Conservation (phyloP, 106 monocot genomes). For the Allium fistulosum region DNA sequence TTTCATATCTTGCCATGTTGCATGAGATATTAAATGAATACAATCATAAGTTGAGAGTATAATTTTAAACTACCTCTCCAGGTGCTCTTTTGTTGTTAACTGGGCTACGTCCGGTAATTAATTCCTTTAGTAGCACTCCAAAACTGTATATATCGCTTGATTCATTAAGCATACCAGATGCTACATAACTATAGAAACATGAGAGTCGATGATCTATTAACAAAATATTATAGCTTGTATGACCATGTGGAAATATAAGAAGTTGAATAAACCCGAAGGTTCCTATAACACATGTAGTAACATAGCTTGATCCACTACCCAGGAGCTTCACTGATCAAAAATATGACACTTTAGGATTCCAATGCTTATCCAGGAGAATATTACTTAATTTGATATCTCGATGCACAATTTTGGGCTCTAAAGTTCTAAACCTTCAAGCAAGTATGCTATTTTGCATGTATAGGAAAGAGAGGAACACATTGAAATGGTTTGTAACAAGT, state of each 20-base stretch:
- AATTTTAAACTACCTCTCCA: slow-evolving; percentile 48
- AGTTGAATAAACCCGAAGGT: slow-evolving; percentile 69
- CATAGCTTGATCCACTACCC: slow-evolving; percentile 69
- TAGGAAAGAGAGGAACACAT: neutral
- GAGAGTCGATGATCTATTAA: neutral
- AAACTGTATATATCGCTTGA: slow-evolving; percentile 87
- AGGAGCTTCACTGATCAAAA: slow-evolving; percentile 91
- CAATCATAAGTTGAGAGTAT: neutral
- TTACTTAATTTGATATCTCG: slow-evolving; percentile 96
- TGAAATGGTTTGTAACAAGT: neutral
- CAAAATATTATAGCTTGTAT: neutral
- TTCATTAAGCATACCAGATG: slow-evolving; percentile 84
- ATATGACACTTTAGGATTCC: slow-evolving; percentile 90
- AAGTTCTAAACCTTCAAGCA: slow-evolving; percentile 95
- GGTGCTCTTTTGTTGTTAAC: slow-evolving; percentile 61
- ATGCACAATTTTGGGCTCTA: slow-evolving; percentile 94
- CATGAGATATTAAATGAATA: neutral
- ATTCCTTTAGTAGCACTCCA: slow-evolving; percentile 87
- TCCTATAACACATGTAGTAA: slow-evolving; percentile 90
- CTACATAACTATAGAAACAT: slow-evolving; percentile 54
- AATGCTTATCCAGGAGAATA: slow-evolving; percentile 81
- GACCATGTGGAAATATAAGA: neutral
- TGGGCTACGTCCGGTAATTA: slow-evolving; percentile 76
- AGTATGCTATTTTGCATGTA: slow-evolving; percentile 66
- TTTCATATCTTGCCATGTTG: neutral